Conservation (phyloP, 2,329 filamentous ascomycete genomes). For the Pleurostoma richardsiae region DNA sequence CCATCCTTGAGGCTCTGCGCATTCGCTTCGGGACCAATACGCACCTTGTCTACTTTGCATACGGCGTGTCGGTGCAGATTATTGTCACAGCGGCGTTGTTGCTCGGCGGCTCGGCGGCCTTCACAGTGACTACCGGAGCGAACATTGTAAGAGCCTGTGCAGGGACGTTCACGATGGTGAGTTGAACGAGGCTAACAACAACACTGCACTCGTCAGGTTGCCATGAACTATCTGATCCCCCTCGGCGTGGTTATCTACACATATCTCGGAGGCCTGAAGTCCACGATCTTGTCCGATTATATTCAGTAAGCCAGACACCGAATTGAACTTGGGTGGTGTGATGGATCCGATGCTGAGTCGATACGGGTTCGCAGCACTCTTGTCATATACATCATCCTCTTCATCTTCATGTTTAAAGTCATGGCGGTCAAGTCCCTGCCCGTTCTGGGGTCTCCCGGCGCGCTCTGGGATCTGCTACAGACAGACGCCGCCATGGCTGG, state of each 20-base stretch:
- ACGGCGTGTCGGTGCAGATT: slow-evolving; percentile 6
- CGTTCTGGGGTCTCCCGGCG: slow-evolving; percentile 39
- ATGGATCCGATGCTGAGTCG: not conserved
- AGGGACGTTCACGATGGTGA: not conserved
- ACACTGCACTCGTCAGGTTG: slow-evolving; percentile 34
- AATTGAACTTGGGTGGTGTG: not conserved
- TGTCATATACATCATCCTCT: slow-evolving; percentile 46
- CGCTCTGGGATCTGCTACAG: slow-evolving; percentile 43
- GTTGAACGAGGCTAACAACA: not conserved
- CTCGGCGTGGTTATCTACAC: slow-evolving; percentile 32
- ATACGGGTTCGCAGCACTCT: slow-evolving; percentile 27
- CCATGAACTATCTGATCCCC: slow-evolving; percentile 38
- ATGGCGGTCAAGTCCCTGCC: slow-evolving; percentile 12
- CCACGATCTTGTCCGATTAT: slow-evolving; percentile 43
- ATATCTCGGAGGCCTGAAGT: slow-evolving; percentile 32
- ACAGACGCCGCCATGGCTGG: slow-evolving; percentile 30
- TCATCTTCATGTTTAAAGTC: slow-evolving; percentile 39
- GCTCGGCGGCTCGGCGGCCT: slow-evolving; percentile 6
- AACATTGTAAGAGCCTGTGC: slow-evolving; percentile 6
- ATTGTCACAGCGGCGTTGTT: slow-evolving; percentile 8
- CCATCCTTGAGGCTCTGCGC: slow-evolving; percentile 5
- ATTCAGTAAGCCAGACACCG: slow-evolving; percentile 29
- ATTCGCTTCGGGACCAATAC: slow-evolving; percentile 7
- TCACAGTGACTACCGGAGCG: slow-evolving; percentile 6
- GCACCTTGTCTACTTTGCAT: slow-evolving; percentile 6